Evolutionary conservation across 768 basidiomycete species (phyloP).

Genomic region (Tulasnella sp.): DNA sequence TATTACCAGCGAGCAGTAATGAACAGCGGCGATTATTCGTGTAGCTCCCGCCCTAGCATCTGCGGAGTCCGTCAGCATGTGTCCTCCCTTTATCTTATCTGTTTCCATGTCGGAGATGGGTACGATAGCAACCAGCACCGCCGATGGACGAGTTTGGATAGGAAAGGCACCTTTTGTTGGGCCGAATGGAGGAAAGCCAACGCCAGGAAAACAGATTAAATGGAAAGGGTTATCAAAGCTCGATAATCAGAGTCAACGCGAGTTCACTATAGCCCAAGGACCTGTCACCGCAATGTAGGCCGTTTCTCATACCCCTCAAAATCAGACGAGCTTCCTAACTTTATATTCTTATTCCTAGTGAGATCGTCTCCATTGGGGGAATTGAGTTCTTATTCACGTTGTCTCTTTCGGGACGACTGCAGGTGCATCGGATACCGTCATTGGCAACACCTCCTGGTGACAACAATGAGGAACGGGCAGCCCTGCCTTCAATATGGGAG

Average conservation of each 20-base stretch:
- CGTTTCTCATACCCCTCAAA: background rate
- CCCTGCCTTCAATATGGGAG: background rate
- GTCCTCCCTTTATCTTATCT: conserved; percentile 66
- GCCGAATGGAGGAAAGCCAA: conserved; percentile 22
- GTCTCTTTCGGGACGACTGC: conserved; percentile 4
- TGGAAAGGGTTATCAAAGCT: conserved; percentile 56
- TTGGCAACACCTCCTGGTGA: background rate
- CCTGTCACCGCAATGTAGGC: conserved; percentile 63
- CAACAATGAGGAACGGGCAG: background rate
- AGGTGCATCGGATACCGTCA: background rate
- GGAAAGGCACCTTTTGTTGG: conserved; percentile 44
- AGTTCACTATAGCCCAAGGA: conserved; percentile 50
- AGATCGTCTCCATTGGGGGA: background rate
- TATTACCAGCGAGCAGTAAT: background rate
- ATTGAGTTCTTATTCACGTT: background rate
- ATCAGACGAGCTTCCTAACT: background rate
- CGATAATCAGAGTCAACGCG: conserved; percentile 32
- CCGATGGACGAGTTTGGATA: conserved; percentile 62
- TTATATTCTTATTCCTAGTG: background rate
- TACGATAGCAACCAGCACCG: conserved; percentile 57
- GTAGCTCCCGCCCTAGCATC: conserved; percentile 19
- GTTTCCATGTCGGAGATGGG: conserved; percentile 49
- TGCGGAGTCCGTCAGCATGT: conserved; percentile 29
- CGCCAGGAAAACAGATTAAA: conserved; percentile 43
- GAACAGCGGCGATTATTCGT: conserved; percentile 34